phyloP scores from a whole-genome alignment of 1,284 basidiomycete genomes.

The Ceratorhiza oryzae-sativae region DNA sequence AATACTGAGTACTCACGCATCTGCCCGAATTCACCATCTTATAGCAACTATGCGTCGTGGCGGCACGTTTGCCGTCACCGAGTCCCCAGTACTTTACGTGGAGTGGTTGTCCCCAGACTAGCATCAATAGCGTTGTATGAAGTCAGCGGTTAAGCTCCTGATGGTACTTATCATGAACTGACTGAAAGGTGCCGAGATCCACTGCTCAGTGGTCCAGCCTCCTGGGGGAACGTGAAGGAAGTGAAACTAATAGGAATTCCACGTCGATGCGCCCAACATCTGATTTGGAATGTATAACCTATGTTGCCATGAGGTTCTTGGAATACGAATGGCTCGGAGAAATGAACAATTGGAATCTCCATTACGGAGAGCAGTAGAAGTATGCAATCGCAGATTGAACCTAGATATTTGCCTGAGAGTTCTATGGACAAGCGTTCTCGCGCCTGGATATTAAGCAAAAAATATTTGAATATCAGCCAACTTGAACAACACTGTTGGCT shows the following conservation, averaged over 20 bases:
- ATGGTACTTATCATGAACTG: not conserved
- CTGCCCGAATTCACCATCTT: conserved; percentile 17
- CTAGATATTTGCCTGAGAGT: too few relatives aligned
- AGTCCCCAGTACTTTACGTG: not conserved
- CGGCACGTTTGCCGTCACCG: not conserved
- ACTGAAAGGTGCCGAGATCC: not conserved
- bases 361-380: not conserved
- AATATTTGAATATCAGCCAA: too few relatives aligned
- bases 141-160: not conserved
- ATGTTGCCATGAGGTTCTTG: not conserved
- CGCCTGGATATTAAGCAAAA: too few relatives aligned
- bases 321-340: not conserved
- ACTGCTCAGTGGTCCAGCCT: not conserved
- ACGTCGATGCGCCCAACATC: not conserved
- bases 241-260: not conserved
- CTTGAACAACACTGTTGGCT: too few relatives aligned
- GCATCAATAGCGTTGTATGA: not conserved
- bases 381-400: too few relatives aligned
- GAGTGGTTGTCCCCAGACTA: not conserved
- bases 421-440: too few relatives aligned
- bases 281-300: conserved; percentile 1
- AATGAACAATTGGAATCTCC: not conserved
- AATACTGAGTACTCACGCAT: conserved; percentile 29
- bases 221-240: too few relatives aligned
- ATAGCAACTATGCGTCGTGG: not conserved